Evolutionary conservation across 495 filamentous ascomycete genomes (phyloP).

Genomic region (Glonium stellatum): DNA sequence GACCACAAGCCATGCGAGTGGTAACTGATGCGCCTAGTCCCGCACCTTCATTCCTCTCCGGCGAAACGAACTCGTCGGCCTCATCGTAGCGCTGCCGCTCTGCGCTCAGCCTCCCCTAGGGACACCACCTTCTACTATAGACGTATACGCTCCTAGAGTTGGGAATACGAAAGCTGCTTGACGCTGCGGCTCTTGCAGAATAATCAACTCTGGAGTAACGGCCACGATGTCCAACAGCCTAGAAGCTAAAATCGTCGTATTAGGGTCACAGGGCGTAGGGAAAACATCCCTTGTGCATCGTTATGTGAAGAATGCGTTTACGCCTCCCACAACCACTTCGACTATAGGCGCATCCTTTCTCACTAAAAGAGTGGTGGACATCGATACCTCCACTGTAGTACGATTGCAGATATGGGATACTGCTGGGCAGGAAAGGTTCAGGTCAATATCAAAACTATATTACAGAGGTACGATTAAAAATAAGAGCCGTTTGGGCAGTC

Average conservation of each 20-base stretch:
- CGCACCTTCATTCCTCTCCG: not conserved
- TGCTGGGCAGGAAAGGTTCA: slow-evolving; percentile 92
- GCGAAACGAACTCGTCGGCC: not conserved
- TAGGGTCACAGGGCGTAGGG: slow-evolving; percentile 62
- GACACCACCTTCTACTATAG: too few relatives aligned
- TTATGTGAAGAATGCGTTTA: slow-evolving; percentile 74
- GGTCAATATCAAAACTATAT: slow-evolving; percentile 86
- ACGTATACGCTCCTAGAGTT: too few relatives aligned
- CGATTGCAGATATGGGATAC: slow-evolving; percentile 91
- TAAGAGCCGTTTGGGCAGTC: not conserved
- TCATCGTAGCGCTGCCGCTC: not conserved
- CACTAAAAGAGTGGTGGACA: slow-evolving; percentile 85
- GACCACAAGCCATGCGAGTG: not conserved
- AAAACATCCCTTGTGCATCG: slow-evolving; percentile 90
- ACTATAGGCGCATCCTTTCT: slow-evolving; percentile 93
- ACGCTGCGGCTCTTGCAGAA: not conserved
- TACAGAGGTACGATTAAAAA: slow-evolving; percentile 44
- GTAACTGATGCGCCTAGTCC: not conserved
- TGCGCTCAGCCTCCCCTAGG: too few relatives aligned
- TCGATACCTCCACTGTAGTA: slow-evolving; percentile 69
- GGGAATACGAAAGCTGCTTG: too few relatives aligned
- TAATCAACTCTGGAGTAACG: not conserved
- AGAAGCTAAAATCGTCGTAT: slow-evolving; percentile 53
- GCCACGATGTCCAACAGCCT: slow-evolving; percentile 60
- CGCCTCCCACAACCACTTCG: slow-evolving; percentile 58